These are phyloP conservation scores for Lantana camara DNA, from an alignment of 257 asterid genomes.

Conservation along the genomic window DNA sequence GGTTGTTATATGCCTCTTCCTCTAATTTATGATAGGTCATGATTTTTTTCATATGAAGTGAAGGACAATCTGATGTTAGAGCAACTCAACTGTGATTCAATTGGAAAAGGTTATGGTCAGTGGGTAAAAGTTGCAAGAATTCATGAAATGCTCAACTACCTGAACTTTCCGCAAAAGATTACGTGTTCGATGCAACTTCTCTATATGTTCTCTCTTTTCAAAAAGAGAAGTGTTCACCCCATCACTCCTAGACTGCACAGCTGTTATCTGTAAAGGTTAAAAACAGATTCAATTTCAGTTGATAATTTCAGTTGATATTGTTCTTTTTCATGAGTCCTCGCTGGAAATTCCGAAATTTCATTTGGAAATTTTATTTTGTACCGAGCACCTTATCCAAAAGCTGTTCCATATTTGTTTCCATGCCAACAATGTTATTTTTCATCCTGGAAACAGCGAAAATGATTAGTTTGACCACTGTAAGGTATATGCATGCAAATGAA, in stretches of 20 bases:
- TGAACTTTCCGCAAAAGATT: slow-evolving; percentile 95
- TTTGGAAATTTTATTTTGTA: slow-evolving; percentile 31
- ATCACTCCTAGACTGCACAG: slow-evolving; percentile 96
- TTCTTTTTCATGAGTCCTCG: slow-evolving; percentile 11
- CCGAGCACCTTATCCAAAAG: slow-evolving; percentile 93
- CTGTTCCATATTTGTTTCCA: slow-evolving; percentile 98
- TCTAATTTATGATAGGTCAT: slow-evolving; percentile 8
- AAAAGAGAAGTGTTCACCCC: slow-evolving; percentile 96
- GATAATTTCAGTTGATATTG: too few relatives aligned
- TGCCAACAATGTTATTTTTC: slow-evolving; percentile 95
- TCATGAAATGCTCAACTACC: slow-evolving; percentile 47
- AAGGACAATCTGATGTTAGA: slow-evolving; percentile 16
- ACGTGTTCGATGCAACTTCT: slow-evolving; percentile 95
- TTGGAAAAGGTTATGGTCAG: not conserved
- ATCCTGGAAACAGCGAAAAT: slow-evolving; percentile 59
- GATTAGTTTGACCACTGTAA: slow-evolving; percentile 20
- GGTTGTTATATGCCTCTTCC: not conserved
- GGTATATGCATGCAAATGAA: slow-evolving; percentile 16
- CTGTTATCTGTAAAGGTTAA: slow-evolving; percentile 68
- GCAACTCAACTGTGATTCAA: not conserved
- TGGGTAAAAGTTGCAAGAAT: slow-evolving; percentile 12
- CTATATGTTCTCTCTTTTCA: slow-evolving; percentile 95
- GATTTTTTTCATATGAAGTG: slow-evolving; percentile 27
- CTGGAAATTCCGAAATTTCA: slow-evolving; percentile 17
- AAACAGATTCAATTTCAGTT: slow-evolving; percentile 5